These are phyloP conservation scores for Fomes fomentarius DNA, from an alignment of 1,284 basidiomycete genomes.

Conservation along the genomic window DNA sequence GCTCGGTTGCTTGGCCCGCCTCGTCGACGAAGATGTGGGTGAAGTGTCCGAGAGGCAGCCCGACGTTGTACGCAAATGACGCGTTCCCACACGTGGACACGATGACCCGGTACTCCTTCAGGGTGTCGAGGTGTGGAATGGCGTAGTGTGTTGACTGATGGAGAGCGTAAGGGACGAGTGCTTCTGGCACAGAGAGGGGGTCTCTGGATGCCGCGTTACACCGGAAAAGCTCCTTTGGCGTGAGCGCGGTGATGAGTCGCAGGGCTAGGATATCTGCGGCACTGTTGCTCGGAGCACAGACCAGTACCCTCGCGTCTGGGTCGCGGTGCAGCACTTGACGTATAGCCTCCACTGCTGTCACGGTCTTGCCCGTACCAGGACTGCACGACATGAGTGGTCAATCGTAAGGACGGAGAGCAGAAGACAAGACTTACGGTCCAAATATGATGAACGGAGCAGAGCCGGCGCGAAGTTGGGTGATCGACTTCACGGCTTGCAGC, in stretches of 20 bases:
- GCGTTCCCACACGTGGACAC: slow-evolving; percentile 67
- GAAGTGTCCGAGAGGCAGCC: slow-evolving; percentile 60
- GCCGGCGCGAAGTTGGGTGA: too few species aligned
- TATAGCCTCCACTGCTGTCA: slow-evolving; percentile 71
- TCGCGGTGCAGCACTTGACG: slow-evolving; percentile 51
- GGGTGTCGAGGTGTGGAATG: slow-evolving; percentile 42
- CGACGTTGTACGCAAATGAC: slow-evolving; percentile 56
- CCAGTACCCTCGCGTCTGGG: slow-evolving; percentile 53
- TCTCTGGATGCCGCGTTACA: slow-evolving; percentile 66
- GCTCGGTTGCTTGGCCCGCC: slow-evolving; percentile 65
- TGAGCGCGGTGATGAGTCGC: slow-evolving; percentile 47
- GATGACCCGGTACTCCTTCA: slow-evolving; percentile 57
- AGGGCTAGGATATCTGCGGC: slow-evolving; percentile 64
- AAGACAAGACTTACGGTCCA: too few species aligned
- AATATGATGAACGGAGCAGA: too few species aligned
- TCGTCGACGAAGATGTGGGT: slow-evolving; percentile 68
- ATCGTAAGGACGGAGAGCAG: too few species aligned
- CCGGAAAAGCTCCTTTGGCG: slow-evolving; percentile 51
- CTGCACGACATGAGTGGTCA: too few species aligned
- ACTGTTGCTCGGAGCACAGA: slow-evolving; percentile 67
- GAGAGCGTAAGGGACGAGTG: slow-evolving; percentile 46
- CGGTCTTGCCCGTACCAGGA: too few species aligned
- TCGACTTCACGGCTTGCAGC: too few species aligned
- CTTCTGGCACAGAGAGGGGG: slow-evolving; percentile 46
- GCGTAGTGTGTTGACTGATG: slow-evolving; percentile 46